Base-by-base conservation (phyloP, 108 stramenopile genomes). In the Bacterosira constricta region DNA sequence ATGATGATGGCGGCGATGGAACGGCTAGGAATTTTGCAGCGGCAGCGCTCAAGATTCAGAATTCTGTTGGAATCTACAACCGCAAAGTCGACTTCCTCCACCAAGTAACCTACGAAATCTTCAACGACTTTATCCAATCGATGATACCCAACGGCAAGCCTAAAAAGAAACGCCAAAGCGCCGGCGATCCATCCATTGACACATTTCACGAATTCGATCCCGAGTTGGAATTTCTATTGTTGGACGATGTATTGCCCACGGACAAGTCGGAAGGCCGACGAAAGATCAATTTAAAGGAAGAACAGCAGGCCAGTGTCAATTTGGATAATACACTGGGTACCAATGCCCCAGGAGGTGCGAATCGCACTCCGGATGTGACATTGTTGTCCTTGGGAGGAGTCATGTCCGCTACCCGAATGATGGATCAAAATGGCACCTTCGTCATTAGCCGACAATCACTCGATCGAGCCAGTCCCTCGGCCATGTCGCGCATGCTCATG, bases 31-130 rank as follows among this genome's bases (percentile, higher is more conserved):
- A 77, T 53, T 99, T 99, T 80, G 94, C 98, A 15, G 87, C 94
- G 46, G 99, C 99, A 3, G 99, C 99, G 15, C 62, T 98, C 10
- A 87, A 98, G 55, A 83, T 99, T 20, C 96, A 99, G 60, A 95
- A 88, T 36, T 89, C 92, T 6, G 87, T 83, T 0, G 54, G 75
- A 41, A 89, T 89, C 20, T 98, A 99, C 85, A 84, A 85, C 68
- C 90, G 92, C 29, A 99, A 99, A 69, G 98, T 98, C 13, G 98
- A 99, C 53, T 96, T 96, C 69, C 81, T 98, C 23, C 87, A 99
- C 80, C 66, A 81, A 20, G 87, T 97, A 12, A 96, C 96, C 25
- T 88, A 89, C 66, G 82, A 87, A 54, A 84, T 90, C 4, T 71
- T 97, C 21, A 71, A 96, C 30, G 85, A 88, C 35, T 78, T 96